Evolutionary conservation across 192 early-diverging fungal species (phyloP).

Genomic region (Backusella tuberculispora): DNA sequence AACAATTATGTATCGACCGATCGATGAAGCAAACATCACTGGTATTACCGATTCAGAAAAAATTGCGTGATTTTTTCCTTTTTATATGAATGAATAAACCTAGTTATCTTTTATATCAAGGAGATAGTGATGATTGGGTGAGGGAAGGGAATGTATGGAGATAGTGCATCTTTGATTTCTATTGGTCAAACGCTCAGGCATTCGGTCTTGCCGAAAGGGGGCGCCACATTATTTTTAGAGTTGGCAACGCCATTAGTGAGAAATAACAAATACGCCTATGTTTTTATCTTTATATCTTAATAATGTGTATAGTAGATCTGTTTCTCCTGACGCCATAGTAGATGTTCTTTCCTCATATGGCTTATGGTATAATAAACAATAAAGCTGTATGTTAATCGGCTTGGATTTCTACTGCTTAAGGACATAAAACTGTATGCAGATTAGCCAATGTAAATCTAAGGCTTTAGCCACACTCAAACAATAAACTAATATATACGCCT

Average conservation of each 20-base stretch:
- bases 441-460: background rate
- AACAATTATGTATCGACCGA: background rate
- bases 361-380: background rate
- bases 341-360: background rate
- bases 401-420: background rate
- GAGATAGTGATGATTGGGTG: background rate
- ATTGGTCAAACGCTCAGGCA: slow-evolving; percentile 9
- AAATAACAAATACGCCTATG: background rate
- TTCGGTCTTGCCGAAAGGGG: slow-evolving; percentile 1
- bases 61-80: background rate
- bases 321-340: background rate
- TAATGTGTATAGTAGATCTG: background rate
- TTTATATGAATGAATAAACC: slow-evolving; percentile 4
- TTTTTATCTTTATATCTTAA: background rate
- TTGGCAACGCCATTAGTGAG: slow-evolving; percentile 2
- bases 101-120: slow-evolving; percentile 8
- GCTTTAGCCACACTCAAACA: background rate
- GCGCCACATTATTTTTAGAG: background rate
- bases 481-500: background rate
- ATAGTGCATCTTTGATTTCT: background rate
- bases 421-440: background rate
- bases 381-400: slow-evolving; percentile 2
- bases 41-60: background rate
- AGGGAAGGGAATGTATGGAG: slow-evolving; percentile 8
- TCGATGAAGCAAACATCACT: background rate